Evolutionary conservation across 2,329 filamentous ascomycete genomes (phyloP), one percentile per base, ranked within the genome.

Genomic region (Teratosphaeria pseudoeucalypti): DNA sequence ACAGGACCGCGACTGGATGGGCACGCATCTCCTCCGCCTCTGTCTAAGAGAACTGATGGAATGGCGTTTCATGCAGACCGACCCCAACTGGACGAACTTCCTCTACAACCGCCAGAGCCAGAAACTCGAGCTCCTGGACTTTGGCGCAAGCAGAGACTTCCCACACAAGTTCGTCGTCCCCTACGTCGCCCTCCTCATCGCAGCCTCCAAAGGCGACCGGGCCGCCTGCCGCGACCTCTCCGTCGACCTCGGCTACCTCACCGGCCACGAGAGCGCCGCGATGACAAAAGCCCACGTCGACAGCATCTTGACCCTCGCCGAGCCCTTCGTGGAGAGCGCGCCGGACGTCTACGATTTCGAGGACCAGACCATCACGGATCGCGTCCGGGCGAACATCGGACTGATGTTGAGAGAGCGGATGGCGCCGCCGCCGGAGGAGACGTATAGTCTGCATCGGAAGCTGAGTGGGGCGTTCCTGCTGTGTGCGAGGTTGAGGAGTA

Each of bases 1-100:
- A 71, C 80, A 84, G 56, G 90, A 97, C 73, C 85, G 87, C 61
- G 91, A 99, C 77, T 96, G 92, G 90, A 95, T 99, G 69, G 94
- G 94, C 57, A 94, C 90, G 0, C 89, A 97, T 69, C 89, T 97
- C 65, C 82, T 97, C 57, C 88, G 91, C 3, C 85, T 99, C 11
- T 97, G 91, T 71, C 82, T 97, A 47, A 87, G 92, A 60, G 94
- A 97, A 76, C 92, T 97, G 67, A 87, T 87, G 64, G 90, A 96
- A 74, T 97, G 96, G 82, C 86, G 82, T 62, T 97, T 95, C 78
- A 99, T 99, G 94, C 94, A 99, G 77, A 99, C 94, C 5, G 94
- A 99, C 71, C 94, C 94, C 49, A 99, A 99, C 79, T 99, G 94
- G 94, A 97, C 92, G 37, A 99, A 99, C 75, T 99, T 99, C 74